Conservation (phyloP, 1,284 basidiomycete species). For the Phellopilus nigrolimitatus region DNA sequence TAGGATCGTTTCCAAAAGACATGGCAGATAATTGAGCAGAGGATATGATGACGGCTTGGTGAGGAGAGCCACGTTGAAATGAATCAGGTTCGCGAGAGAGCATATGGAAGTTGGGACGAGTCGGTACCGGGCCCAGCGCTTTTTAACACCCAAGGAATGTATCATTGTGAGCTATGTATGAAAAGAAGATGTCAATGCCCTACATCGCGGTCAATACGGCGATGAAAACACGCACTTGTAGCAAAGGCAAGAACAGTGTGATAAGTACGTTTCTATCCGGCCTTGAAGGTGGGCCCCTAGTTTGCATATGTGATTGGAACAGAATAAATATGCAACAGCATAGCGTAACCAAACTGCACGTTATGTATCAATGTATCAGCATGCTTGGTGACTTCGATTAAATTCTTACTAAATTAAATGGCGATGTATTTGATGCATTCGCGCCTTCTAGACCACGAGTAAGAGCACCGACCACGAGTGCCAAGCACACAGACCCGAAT, state of each 20-base stretch:
- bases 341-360: conserved; percentile 64
- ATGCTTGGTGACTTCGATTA: background rate
- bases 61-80: conserved; percentile 62
- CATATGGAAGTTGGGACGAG: conserved; percentile 60
- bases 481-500: conserved; percentile 59
- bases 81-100: conserved; percentile 52
- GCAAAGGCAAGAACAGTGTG: conserved; percentile 61
- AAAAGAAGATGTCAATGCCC: background rate
- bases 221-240: conserved; percentile 44
- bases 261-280: conserved; percentile 66
- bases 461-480: conserved; percentile 59
- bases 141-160: conserved; percentile 58
- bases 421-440: conserved; percentile 45
- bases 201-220: conserved; percentile 6
- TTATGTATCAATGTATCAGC: conserved; percentile 1
- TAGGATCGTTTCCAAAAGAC: conserved; percentile 61
- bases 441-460: conserved; percentile 62
- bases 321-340: conserved; percentile 67
- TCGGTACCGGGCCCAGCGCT: conserved; percentile 54
- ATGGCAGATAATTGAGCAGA: conserved; percentile 66
- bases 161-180: conserved; percentile 52
- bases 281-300: conserved; percentile 46
- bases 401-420: conserved; percentile 58
- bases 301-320: conserved; percentile 52
- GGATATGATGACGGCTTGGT: conserved; percentile 49